Evolutionary conservation across 2,329 filamentous ascomycete species (phyloP), one percentile per base, ranked within the genome.

Genomic region (Leptodontidium sp.): DNA sequence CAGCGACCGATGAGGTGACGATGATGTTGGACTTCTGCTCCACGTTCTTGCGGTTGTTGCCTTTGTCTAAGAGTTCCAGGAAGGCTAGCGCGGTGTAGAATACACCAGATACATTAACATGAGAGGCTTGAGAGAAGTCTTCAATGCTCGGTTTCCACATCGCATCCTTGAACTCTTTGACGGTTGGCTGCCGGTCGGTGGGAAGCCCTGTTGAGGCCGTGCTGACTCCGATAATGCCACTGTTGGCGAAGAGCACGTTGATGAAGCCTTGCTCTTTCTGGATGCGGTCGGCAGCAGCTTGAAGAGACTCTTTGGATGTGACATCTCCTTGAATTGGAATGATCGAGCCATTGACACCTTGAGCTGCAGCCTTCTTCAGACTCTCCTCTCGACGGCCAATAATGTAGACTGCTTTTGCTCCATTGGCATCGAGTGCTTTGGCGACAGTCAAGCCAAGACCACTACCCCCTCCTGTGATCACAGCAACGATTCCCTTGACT

Each of bases 1-100:
- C 90, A 0, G 85, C 91, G 78, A 95, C 93, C 17, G 87, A 91
- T 67, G 89, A 89, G 58, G 91, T 91, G 59, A 92, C 90, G 66
- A 97, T 87, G 45, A 88, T 62, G 35, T 81, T 81, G 35, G 88
- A 80, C 58, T 86, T 88, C 65, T 71, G 66, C 12, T 85, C 82
- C 26, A 63, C 82, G 15, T 72, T 65, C 8, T 85, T 82, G 55
- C 82, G 80, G 72, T 90, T 86, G 40, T 92, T 90, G 0, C 90
- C 91, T 21, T 84, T 84, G 73, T 88, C 83, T 0, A 93, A 82
- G 4, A 93, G 82, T 11, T 90, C 90, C 0, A 94, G 80, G 73
- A 93, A 91, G 0, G 90, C 90, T 0, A 88, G 83, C 6, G 89
- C 89, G 50, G 87, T 90, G 79, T 91, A 91, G 79, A 88, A 92